These are phyloP conservation scores for Saccharomyces hybrid DNA, from an alignment of 1,139 yeast species.

Conservation along the genomic window DNA sequence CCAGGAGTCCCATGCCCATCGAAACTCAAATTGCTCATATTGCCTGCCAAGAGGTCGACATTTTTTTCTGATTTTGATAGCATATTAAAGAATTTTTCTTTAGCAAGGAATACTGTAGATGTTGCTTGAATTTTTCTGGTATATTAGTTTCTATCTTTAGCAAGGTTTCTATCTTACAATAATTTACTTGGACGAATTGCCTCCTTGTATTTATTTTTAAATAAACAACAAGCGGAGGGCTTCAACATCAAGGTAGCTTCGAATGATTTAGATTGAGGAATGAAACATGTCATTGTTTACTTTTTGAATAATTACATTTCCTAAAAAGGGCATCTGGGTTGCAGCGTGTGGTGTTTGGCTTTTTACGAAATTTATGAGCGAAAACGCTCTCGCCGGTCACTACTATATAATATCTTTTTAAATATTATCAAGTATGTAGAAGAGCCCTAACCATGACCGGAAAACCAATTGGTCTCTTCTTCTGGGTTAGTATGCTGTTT, in stretches of 20 bases:
- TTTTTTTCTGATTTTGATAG: slow-evolving; percentile 24
- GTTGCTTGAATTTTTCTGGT: neutral
- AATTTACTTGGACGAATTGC: neutral
- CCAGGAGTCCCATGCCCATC: slow-evolving; percentile 8
- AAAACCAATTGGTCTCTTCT: slow-evolving; percentile 6
- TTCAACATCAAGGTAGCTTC: neutral
- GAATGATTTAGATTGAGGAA: neutral
- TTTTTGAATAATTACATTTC: neutral
- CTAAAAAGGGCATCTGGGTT: neutral
- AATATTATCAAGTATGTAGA: neutral
- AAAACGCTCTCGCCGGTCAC: neutral
- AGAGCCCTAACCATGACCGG: slow-evolving; percentile 7
- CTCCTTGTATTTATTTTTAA: neutral
- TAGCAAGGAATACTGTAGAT: neutral
- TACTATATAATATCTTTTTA: neutral
- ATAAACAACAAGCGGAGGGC: neutral
- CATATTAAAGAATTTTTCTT: slow-evolving; percentile 10
- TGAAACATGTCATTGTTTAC: neutral
- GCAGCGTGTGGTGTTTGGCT: neutral
- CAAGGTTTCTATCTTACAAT: neutral
- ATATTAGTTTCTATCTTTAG: neutral
- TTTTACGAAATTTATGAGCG: neutral
- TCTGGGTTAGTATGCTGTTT: neutral
- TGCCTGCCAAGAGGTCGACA: slow-evolving; percentile 30
- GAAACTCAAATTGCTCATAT: slow-evolving; percentile 30